These are phyloP conservation scores for Rhododendron mucronatum DNA, from an alignment of 148 eudicot species.

Conservation along the genomic window DNA sequence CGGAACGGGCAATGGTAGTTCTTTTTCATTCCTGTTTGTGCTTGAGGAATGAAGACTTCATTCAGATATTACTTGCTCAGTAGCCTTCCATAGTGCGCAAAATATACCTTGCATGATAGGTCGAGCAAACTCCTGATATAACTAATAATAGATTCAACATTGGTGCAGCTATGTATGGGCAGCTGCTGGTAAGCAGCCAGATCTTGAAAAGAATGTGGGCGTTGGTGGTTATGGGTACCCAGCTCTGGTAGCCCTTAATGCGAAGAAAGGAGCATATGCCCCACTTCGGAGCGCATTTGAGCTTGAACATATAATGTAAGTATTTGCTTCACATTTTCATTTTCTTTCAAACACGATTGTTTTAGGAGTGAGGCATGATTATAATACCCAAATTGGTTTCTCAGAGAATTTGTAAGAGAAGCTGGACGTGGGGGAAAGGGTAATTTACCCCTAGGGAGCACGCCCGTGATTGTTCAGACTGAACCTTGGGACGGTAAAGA, in stretches of 20 bases:
- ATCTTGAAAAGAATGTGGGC: conserved; percentile 86
- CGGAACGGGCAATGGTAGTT: background rate
- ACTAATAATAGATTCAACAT: background rate
- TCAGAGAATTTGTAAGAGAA: conserved; percentile 86
- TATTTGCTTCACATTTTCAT: background rate
- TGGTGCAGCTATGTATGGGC: conserved; percentile 92
- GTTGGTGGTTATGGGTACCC: conserved; percentile 99
- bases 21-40: background rate
- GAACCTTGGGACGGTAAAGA: conserved; percentile 98
- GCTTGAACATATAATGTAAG: conserved; percentile 79
- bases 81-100: background rate
- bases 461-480: conserved; percentile 46
- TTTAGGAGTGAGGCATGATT: background rate
- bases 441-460: conserved; percentile 51
- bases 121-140: background rate
- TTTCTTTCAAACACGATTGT: too few relatives aligned
- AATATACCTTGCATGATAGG: background rate
- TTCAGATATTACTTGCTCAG: background rate
- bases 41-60: background rate
- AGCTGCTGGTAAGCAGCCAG: conserved; percentile 89
- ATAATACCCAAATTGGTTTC: conserved; percentile 13
- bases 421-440: conserved; percentile 94
- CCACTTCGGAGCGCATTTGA: conserved; percentile 87
- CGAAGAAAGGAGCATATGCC: conserved; percentile 83
- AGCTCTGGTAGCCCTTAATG: conserved; percentile 85